Base-by-base conservation (phyloP, 176 grass and related monocot genomes). In the Hyparrhenia diplandra region DNA sequence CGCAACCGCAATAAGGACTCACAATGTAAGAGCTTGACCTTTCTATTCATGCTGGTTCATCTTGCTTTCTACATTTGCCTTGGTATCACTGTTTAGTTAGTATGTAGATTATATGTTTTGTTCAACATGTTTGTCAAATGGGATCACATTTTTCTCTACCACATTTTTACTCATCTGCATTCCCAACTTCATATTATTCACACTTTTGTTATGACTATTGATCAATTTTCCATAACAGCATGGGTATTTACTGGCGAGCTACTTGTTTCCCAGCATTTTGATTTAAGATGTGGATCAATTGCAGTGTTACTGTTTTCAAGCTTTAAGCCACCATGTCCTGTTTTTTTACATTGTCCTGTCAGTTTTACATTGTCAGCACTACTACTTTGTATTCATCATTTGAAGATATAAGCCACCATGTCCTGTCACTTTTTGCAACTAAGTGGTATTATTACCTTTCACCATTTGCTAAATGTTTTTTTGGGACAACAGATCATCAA, bases 1-100 rank as follows among this genome's bases (percentile, higher is more conserved):
- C 84, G 93, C 35, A 90, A 85, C 62, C 85, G 85, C 73, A 88
- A 49, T 85, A 69, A 92, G 39, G 80, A 99, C 24, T 83, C 83
- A 10, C 72, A 88, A 62, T 78, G 97, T 99, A 92, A 73, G 87
- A 29, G 8, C 76, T 76, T 27, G 37, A 27, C 51, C 66, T 28
- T 63, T 0, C 27, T 63, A 14, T 9, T 18, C 45, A 11, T 82
- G 29, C 62, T 63, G 34, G 8, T 89, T 78, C 73, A 73, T 73
- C 73, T 86, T 30, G 4, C 9, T 77, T 60, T 13, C 40, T 81
- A 8, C 7, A 49, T 46, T 67, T 64, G 20, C 12, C 43, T 68
- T 9, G n/a, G 25, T 49, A 37, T 32, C 13, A 31, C 37, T 34
- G 7, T 79, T 69, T 61, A 78, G 5, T 27, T 29, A 29, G 2